Conservation (phyloP, 2,329 filamentous ascomycete species). For the Ophiognomonia clavigignenti-juglandacearum region DNA sequence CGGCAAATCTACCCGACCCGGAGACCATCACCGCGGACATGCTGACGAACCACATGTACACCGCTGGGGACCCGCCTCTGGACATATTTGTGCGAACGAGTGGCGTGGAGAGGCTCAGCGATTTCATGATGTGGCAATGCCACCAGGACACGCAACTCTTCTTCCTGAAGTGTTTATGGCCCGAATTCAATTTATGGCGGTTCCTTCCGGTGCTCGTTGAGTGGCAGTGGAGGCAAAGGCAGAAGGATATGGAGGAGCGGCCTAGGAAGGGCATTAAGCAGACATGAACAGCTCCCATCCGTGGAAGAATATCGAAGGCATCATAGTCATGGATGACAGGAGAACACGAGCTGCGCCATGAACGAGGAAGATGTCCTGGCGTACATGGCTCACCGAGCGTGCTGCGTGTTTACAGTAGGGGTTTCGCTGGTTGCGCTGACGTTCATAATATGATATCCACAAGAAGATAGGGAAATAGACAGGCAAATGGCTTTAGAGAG, state of each 20-base stretch:
- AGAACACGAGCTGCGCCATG: too few relatives aligned
- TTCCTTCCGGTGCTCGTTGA: conserved; percentile 90
- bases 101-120: conserved; percentile 85
- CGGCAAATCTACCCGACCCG: conserved; percentile 59
- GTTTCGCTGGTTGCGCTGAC: too few relatives aligned
- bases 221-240: conserved; percentile 70
- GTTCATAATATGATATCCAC: too few relatives aligned
- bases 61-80: conserved; percentile 75
- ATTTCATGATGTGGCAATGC: conserved; percentile 99
- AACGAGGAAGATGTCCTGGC: too few relatives aligned
- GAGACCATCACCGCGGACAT: conserved; percentile 83
- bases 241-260: conserved; percentile 47
- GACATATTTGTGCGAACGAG: conserved; percentile 91
- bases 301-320: too few relatives aligned
- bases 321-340: too few relatives aligned
- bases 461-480: too few relatives aligned
- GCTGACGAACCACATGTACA: conserved; percentile 83
- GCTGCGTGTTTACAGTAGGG: too few relatives aligned
- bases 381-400: too few relatives aligned
- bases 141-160: conserved; percentile 90
- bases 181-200: conserved; percentile 89
- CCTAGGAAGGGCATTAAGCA: conserved; percentile 32
- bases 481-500: too few relatives aligned
- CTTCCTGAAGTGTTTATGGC: conserved; percentile 90
- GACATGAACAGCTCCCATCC: conserved; percentile 13